Percentiles rank a stretch among this genome's conserved stretches.
These are phyloP conservation scores for Suillus cothurnatus DNA, from an alignment of 768 basidiomycete species.

Conservation along the genomic window DNA sequence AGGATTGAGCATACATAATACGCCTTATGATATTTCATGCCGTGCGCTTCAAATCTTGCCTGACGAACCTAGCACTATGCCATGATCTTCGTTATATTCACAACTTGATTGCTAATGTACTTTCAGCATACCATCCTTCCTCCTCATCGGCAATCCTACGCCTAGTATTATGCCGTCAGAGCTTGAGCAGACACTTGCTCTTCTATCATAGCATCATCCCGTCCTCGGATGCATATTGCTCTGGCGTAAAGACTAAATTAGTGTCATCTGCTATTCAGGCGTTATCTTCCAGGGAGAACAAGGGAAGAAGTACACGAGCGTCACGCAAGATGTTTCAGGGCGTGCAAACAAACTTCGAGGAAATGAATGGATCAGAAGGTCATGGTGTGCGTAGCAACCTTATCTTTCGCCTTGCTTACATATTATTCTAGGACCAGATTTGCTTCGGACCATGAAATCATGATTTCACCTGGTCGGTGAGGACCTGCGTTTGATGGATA, in stretches of 20 bases:
- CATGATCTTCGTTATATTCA: too few species aligned
- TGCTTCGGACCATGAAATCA: conserved; percentile 90
- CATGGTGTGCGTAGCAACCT: conserved; percentile 51
- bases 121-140: too few species aligned
- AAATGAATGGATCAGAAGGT: conserved; percentile 64
- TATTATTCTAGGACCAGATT: conserved; percentile 68
- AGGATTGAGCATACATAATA: too few species aligned
- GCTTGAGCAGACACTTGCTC: conserved; percentile 75
- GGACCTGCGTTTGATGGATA: not conserved
- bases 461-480: conserved; percentile 87
- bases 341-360: conserved; percentile 78
- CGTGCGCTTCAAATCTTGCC: too few species aligned
- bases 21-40: too few species aligned
- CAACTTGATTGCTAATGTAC: too few species aligned
- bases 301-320: conserved; percentile 73
- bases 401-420: conserved; percentile 1
- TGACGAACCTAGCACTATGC: too few species aligned
- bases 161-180: conserved; percentile 64
- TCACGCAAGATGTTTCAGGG: conserved; percentile 76
- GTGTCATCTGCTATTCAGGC: conserved; percentile 83
- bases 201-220: conserved; percentile 78
- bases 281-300: conserved; percentile 86
- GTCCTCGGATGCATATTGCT: conserved; percentile 88
- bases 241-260: conserved; percentile 67
- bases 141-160: not conserved